Conservation (phyloP, 2,329 filamentous ascomycete genomes). For the Bipolaris gigantea region DNA sequence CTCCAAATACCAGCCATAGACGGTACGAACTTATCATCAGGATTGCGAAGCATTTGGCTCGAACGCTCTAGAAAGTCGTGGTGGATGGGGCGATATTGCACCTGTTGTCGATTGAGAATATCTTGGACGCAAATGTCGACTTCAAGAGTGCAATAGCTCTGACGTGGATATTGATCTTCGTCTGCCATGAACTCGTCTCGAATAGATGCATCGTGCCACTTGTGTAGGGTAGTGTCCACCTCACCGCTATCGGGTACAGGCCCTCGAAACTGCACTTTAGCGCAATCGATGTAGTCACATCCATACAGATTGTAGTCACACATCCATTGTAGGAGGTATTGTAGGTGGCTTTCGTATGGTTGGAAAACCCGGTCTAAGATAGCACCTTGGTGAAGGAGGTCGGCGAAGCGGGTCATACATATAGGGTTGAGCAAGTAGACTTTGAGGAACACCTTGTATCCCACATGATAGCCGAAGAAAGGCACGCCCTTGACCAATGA, state of each 20-base stretch:
- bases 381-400: slow-evolving; percentile 83
- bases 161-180: slow-evolving; percentile 67
- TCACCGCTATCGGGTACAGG: slow-evolving; percentile 74
- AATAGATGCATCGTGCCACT: slow-evolving; percentile 81
- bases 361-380: slow-evolving; percentile 84
- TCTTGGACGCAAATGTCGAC: slow-evolving; percentile 87
- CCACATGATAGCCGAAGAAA: slow-evolving; percentile 94
- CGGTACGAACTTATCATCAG: slow-evolving; percentile 79
- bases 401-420: slow-evolving; percentile 83
- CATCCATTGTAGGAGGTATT: slow-evolving; percentile 96
- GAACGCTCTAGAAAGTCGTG: slow-evolving; percentile 81
- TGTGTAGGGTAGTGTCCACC: slow-evolving; percentile 62
- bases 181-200: slow-evolving; percentile 61
- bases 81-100: slow-evolving; percentile 77
- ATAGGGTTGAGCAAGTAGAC: slow-evolving; percentile 89
- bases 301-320: slow-evolving; percentile 97
- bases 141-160: slow-evolving; percentile 87
- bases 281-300: slow-evolving; percentile 79
- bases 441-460: slow-evolving; percentile 88
- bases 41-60: slow-evolving; percentile 56
- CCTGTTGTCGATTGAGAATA: slow-evolving; percentile 78
- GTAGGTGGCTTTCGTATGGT: slow-evolving; percentile 90
- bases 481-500: slow-evolving; percentile 90
- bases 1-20: slow-evolving; percentile 95
- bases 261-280: slow-evolving; percentile 70